A percentile compares a stretch with the other conserved stretches of the same genome.
Evolutionary conservation across 2,329 filamentous ascomycete species (phyloP).

Genomic region (Chaetomiaceae sp.): DNA sequence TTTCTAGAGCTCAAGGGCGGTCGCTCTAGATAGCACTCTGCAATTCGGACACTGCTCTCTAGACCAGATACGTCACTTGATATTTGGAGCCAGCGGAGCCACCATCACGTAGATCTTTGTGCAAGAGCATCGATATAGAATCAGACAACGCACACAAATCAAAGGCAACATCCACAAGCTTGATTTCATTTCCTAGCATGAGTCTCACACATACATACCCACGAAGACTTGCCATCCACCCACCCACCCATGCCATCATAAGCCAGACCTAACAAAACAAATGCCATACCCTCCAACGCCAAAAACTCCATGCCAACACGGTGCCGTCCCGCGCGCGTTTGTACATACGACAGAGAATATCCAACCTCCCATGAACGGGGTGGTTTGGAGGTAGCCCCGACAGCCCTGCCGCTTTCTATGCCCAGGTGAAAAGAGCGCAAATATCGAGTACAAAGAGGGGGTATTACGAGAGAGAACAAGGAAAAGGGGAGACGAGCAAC

Average conservation of each 20-base stretch:
- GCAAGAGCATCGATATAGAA: neutral
- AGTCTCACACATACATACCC: slow-evolving; percentile 25
- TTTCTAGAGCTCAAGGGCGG: too few relatives aligned
- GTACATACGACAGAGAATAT: slow-evolving; percentile 14
- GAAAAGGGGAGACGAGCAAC: slow-evolving; percentile 22
- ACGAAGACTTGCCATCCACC: neutral
- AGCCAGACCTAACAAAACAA: neutral
- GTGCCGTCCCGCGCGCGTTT: slow-evolving; percentile 14
- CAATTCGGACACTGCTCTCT: too few relatives aligned
- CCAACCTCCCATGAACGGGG: slow-evolving; percentile 15
- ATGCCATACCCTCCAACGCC: slow-evolving; percentile 8
- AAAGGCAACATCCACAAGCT: slow-evolving; percentile 5
- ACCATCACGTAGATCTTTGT: too few relatives aligned
- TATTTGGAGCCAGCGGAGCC: too few relatives aligned
- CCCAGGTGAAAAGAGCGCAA: slow-evolving; percentile 9
- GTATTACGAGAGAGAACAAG: slow-evolving; percentile 25
- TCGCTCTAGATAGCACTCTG: too few relatives aligned
- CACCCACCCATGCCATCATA: slow-evolving; percentile 5
- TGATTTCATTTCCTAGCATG: slow-evolving; percentile 18
- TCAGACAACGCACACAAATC: neutral
- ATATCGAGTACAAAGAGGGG: slow-evolving; percentile 19
- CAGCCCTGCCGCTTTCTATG: slow-evolving; percentile 19
- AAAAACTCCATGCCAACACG: slow-evolving; percentile 6
- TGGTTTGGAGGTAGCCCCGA: neutral
- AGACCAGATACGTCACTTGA: too few relatives aligned